Conservation (phyloP, 2,329 filamentous ascomycete species). For the Aspergillus sp. region DNA sequence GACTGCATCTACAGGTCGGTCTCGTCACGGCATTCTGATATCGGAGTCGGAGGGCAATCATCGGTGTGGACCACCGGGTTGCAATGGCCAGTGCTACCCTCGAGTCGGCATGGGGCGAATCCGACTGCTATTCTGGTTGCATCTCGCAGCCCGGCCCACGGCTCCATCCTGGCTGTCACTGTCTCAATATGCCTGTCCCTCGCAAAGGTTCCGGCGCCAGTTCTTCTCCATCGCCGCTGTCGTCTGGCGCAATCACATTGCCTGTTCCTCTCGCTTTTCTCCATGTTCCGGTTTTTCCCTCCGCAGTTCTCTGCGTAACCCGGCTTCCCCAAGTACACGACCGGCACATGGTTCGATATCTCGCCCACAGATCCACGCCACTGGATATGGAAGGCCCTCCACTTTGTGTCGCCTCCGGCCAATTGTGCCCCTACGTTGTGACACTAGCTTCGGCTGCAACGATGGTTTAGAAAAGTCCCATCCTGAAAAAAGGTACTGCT, state of each 20-base stretch:
- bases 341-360: not conserved
- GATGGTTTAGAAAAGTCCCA: not conserved
- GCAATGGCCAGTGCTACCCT: conserved; percentile 14
- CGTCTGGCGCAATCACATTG: conserved; percentile 6
- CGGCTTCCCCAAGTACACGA: not conserved
- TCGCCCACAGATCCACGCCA: not conserved
- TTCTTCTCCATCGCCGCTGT: not conserved
- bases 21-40: too few species aligned
- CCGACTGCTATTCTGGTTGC: conserved; percentile 2
- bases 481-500: not conserved
- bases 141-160: not conserved
- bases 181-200: conserved; percentile 1
- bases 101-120: conserved; percentile 2
- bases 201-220: too few species aligned
- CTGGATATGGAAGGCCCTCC: not conserved
- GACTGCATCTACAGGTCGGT: too few species aligned
- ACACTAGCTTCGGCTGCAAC: not conserved
- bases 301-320: not conserved
- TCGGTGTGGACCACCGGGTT: conserved; percentile 3
- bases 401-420: not conserved
- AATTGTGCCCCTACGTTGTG: not conserved
- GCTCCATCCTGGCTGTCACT: conserved; percentile 1
- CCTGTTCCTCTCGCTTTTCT: not conserved
- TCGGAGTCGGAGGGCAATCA: too few species aligned
- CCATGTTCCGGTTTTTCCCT: not conserved